Base-by-base conservation (phyloP, 2,329 filamentous ascomycete species). In the Exserohilum rostratum region DNA sequence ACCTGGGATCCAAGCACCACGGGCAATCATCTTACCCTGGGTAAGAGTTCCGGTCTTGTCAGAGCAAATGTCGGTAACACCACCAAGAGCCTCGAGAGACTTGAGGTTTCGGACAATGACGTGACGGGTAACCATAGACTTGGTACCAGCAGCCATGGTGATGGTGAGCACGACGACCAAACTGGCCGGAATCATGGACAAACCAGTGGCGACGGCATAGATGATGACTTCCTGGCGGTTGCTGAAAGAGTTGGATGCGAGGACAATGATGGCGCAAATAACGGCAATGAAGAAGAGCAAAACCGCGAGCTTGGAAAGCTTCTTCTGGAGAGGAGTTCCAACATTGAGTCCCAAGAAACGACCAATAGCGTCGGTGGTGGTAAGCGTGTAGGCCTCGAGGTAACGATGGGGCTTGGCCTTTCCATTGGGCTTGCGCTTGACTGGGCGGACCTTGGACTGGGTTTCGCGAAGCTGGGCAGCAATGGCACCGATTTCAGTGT, bases 401-500 rank as follows among this genome's bases (percentile, higher is more conserved):
- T 72, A 70, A 33, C 72, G 68, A 53, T 73, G 68, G 4, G 64
- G 63, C 27, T 65, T 62, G 5, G 70, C 69, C n/a, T 61, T 64
- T 11, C 71, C 71, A 30, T 69, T 60, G 11, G 58, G 53, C 52
- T 71, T 77, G 34, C 76, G 74, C 70, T 79, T 79, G 42, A 79
- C 76, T 2, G 67, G 71, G 37, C 78, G 68, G 58, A 48, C 67
- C 64, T 59, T 67, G 43, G 54, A 61, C 15, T 55, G 42, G 50
- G 80, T 81, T 18, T 84, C 82, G 37, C 87, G 84, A 18, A 93
- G 80, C 47, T 88, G 77, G 38, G 84, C 82, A 17, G 89, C 88
- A 60, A 91, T 90, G 60, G 84, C 85, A 54, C 89, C 89, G 48
- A 91, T 88, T 67, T 90, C 86, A 11, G 89, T 91, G 53, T 81